A percentile compares a stretch with the other conserved stretches of the same genome.
Conservation (phyloP, 352 stramenopile genomes). For the Pythium oligandrum region DNA sequence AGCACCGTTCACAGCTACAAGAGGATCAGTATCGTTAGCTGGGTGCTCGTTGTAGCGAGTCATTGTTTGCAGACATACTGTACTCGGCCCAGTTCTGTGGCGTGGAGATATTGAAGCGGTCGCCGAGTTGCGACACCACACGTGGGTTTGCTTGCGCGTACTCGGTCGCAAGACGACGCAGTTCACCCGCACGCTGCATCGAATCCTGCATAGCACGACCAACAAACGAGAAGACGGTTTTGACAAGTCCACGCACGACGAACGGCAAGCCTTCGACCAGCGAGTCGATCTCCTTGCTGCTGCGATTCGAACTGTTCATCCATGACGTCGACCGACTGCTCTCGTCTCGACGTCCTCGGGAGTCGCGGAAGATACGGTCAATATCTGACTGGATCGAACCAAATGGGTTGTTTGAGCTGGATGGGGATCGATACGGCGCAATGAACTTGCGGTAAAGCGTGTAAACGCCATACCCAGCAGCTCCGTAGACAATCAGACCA, state of each 20-base stretch:
- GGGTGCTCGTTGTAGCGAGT: too few species aligned
- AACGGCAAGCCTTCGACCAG: slow-evolving; percentile 56
- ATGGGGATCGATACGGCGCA: slow-evolving; percentile 33
- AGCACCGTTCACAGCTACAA: slow-evolving; percentile 59
- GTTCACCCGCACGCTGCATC: slow-evolving; percentile 52
- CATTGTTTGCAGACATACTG: slow-evolving; percentile 30
- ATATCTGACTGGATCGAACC: slow-evolving; percentile 35
- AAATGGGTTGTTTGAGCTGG: slow-evolving; percentile 32
- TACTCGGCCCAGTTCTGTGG: slow-evolving; percentile 73
- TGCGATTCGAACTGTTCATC: slow-evolving; percentile 3
- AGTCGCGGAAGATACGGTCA: slow-evolving; percentile 45
- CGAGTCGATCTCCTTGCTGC: slow-evolving; percentile 40
- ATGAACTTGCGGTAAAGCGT: slow-evolving; percentile 63
- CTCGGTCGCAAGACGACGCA: slow-evolving; percentile 49
- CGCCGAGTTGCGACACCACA: slow-evolving; percentile 47
- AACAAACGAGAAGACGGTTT: slow-evolving; percentile 63
- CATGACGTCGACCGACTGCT: background rate
- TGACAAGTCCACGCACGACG: slow-evolving; percentile 53
- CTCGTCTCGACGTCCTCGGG: background rate
- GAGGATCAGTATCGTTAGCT: background rate
- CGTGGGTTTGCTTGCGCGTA: slow-evolving; percentile 43
- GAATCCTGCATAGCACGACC: slow-evolving; percentile 56
- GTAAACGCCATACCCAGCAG: slow-evolving; percentile 69
- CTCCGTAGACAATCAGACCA: slow-evolving; percentile 58
- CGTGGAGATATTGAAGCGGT: slow-evolving; percentile 38